These are phyloP conservation scores for Zoysia pacifica DNA, from an alignment of 176 grass and related monocot species.

Conservation along the genomic window DNA sequence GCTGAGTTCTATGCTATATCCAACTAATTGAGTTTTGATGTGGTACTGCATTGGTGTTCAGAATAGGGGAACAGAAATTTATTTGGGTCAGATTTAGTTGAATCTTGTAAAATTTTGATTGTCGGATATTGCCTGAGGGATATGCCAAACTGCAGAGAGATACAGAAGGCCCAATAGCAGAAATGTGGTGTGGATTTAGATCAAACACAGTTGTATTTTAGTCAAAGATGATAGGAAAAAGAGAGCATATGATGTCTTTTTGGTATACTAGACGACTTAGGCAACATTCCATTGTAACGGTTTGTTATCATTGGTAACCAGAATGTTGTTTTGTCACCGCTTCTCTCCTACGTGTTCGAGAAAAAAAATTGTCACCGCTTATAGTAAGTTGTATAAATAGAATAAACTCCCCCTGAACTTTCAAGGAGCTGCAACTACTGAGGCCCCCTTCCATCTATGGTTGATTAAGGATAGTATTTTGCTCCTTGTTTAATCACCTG, in stretches of 20 bases:
- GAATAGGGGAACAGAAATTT: neutral
- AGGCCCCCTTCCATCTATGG: neutral
- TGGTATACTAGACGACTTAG: neutral
- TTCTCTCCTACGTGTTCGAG: neutral
- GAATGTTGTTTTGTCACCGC: no score
- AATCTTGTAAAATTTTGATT: neutral
- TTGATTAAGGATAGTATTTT: neutral
- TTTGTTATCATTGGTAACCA: neutral
- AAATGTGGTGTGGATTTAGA: neutral
- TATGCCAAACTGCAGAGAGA: neutral
- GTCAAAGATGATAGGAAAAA: neutral
- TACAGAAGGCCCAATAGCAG: neutral
- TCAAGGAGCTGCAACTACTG: neutral
- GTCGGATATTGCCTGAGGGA: neutral
- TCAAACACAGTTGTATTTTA: neutral
- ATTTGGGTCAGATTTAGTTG: neutral
- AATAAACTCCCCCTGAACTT: neutral
- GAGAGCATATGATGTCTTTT: neutral
- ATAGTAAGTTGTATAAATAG: constrained; percentile 8
- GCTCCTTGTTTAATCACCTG: neutral
- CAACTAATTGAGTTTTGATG: neutral
- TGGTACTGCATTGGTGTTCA: neutral
- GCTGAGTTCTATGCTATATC: constrained; percentile 12
- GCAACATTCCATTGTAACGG: neutral
- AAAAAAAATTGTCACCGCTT: neutral